Evolutionary conservation across 306 rosid genomes (phyloP).

Genomic region (Corylus americana): DNA sequence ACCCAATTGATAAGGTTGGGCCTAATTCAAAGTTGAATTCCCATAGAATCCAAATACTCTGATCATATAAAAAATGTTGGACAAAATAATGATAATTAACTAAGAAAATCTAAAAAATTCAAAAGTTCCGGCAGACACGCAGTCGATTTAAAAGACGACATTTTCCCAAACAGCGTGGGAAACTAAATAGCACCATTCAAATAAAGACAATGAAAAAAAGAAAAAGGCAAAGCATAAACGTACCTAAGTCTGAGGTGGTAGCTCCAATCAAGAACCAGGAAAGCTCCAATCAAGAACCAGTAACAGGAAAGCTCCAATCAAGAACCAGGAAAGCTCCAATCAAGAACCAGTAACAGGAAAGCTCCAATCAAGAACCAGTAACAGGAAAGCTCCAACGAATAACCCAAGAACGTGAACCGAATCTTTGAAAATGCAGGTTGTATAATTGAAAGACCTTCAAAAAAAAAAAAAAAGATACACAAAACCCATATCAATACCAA

Average conservation of each 20-base stretch:
- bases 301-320: neutral
- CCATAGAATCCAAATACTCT: neutral
- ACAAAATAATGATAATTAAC: neutral
- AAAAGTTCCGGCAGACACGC: neutral
- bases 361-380: neutral
- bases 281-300: constrained; percentile 2
- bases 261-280: too few species aligned
- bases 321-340: neutral
- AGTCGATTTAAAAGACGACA: constrained; percentile 1
- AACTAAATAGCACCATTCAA: neutral
- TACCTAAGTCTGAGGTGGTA: constrained; percentile 9
- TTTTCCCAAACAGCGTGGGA: neutral
- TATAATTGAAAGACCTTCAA: constrained; percentile 14
- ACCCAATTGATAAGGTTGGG: neutral
- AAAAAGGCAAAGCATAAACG: neutral
- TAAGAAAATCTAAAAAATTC: neutral
- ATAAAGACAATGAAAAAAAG: neutral
- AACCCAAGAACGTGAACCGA: neutral
- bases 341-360: neutral
- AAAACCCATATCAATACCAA: constrained; percentile 13
- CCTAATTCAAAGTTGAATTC: neutral
- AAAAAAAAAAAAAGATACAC: neutral
- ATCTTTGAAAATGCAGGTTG: constrained; percentile 19
- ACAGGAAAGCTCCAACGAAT: neutral
- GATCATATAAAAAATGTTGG: neutral